phyloP scores from a whole-genome alignment of 768 basidiomycete genomes.

The Neoboletus magnificus region DNA sequence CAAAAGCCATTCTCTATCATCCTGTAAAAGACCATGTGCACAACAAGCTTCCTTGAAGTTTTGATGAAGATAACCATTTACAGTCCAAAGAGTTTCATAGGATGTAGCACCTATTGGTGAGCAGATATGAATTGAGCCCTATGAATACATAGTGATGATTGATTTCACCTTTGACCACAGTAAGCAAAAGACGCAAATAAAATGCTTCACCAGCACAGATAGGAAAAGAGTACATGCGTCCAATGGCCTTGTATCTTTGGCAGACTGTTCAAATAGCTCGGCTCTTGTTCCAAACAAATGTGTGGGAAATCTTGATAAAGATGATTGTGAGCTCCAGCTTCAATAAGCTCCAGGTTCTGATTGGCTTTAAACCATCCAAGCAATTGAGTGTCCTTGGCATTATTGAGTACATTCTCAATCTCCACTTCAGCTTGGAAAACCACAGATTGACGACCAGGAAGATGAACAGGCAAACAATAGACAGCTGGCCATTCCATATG shows the following conservation, averaged over 20 bases:
- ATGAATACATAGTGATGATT: no score
- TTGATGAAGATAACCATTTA: conserved; percentile 11
- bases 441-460: neutral
- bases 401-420: neutral
- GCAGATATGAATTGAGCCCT: no score
- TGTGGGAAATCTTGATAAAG: conserved; percentile 35
- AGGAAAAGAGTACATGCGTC: conserved; percentile 8
- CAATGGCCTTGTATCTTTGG: conserved; percentile 20
- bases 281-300: conserved; percentile 24
- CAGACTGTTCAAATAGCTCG: conserved; percentile 26
- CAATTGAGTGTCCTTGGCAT: neutral
- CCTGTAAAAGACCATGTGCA: conserved; percentile 37
- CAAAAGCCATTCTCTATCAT: conserved; percentile 42
- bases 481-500: neutral
- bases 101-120: conserved; percentile 12
- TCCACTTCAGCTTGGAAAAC: neutral
- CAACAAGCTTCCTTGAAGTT: conserved; percentile 34
- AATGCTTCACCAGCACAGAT: conserved; percentile 36
- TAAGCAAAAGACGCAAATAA: conserved; percentile 39
- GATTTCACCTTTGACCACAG: conserved; percentile 27
- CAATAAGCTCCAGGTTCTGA: neutral
- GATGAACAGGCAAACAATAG: neutral
- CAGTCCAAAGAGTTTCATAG: conserved; percentile 25
- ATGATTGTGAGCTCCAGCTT: conserved; percentile 7
- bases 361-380: neutral